phyloP scores from a whole-genome alignment of 768 basidiomycete species.

The Flagelloscypha sp. region DNA sequence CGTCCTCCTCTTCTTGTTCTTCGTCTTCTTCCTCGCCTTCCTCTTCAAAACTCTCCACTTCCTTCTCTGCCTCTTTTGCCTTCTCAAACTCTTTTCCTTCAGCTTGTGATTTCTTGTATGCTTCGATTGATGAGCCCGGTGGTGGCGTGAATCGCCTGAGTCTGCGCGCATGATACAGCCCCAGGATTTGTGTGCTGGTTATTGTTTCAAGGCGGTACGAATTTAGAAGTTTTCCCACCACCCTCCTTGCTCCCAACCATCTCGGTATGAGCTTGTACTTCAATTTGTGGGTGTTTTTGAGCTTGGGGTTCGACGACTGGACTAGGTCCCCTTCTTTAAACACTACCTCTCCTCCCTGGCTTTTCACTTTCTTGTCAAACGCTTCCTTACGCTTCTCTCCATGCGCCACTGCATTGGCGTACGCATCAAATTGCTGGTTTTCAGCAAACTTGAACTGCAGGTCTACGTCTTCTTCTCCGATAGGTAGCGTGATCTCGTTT shows the following conservation, averaged over 20 bases:
- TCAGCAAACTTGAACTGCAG: constrained; percentile 21
- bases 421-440: constrained; percentile 23
- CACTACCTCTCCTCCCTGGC: constrained; percentile 11
- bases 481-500: constrained; percentile 10
- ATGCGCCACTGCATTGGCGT: constrained; percentile 15
- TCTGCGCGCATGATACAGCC: too few relatives aligned
- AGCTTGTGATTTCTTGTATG: too few relatives aligned
- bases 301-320: constrained; percentile 19
- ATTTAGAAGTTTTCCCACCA: constrained; percentile 12
- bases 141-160: too few relatives aligned
- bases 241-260: constrained; percentile 20
- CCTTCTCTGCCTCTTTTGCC: too few relatives aligned
- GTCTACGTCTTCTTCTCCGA: constrained; percentile 4
- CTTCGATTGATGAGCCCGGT: too few relatives aligned
- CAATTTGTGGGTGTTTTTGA: constrained; percentile 19
- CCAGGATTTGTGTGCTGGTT: too few relatives aligned
- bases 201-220: constrained; percentile 19
- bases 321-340: constrained; percentile 22
- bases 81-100: too few relatives aligned
- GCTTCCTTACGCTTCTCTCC: constrained; percentile 15
- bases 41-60: too few relatives aligned
- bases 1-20: too few relatives aligned
- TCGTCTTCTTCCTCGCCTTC: too few relatives aligned
- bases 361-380: constrained; percentile 19
- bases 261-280: constrained; percentile 20